These are phyloP conservation scores for Phoma sp. DNA, from an alignment of 2,329 filamentous ascomycete species.

Conservation along the genomic window DNA sequence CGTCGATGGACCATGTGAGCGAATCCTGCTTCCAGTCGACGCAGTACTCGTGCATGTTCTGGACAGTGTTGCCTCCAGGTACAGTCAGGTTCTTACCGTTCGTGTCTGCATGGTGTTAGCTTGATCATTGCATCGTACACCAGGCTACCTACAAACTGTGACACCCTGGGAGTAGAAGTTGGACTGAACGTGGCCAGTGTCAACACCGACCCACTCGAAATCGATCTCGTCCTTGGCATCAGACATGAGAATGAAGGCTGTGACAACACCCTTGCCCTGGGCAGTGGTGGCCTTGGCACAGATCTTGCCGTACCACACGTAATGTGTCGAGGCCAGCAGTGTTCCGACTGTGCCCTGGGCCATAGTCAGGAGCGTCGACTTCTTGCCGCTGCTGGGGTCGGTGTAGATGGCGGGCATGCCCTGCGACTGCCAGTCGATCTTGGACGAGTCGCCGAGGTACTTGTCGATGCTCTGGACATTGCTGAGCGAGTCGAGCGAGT, in stretches of 20 bases:
- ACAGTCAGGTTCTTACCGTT: conserved; percentile 76
- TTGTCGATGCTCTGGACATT: conserved; percentile 74
- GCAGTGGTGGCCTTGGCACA: conserved; percentile 85
- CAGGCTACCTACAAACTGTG: conserved; percentile 77
- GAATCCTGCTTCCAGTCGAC: conserved; percentile 90
- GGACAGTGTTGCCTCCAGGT: conserved; percentile 70
- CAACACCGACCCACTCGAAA: conserved; percentile 89
- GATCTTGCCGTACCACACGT: conserved; percentile 97
- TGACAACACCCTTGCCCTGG: conserved; percentile 88
- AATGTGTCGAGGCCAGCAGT: conserved; percentile 81
- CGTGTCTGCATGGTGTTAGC: conserved; percentile 63
- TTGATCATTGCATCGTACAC: no score
- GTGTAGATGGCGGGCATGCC: conserved; percentile 75
- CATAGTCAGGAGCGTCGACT: conserved; percentile 82
- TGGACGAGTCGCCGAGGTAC: conserved; percentile 84
- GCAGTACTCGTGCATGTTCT: conserved; percentile 84
- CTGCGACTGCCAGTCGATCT: conserved; percentile 87
- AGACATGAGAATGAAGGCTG: conserved; percentile 92
- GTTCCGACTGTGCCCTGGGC: conserved; percentile 84
- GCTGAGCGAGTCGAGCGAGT: conserved; percentile 76
- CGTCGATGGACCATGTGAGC: conserved; percentile 88
- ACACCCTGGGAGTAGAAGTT: conserved; percentile 98
- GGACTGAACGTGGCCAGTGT: conserved; percentile 80
- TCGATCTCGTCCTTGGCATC: conserved; percentile 99
- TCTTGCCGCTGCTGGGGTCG: conserved; percentile 50